Conservation (phyloP, 768 basidiomycete genomes). For the Mycena haematopus region DNA sequence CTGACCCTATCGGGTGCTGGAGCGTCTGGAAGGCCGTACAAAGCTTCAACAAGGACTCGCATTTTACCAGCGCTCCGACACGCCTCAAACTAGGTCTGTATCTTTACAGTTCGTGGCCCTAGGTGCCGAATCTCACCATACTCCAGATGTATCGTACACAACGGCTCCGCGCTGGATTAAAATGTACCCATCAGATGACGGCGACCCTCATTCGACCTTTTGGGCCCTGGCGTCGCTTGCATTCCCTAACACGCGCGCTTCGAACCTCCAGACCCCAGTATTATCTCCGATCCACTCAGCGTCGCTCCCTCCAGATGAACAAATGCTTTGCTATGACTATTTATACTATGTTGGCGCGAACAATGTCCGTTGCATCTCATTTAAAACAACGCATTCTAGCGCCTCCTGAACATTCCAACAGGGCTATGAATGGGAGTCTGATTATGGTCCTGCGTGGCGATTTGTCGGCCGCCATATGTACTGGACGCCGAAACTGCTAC, state of each 20-base stretch:
- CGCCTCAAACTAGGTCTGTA: slow-evolving; percentile 30
- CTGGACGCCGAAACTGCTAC: slow-evolving; percentile 35
- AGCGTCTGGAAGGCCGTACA: slow-evolving; percentile 40
- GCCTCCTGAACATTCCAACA: slow-evolving; percentile 3
- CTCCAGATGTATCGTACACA: slow-evolving; percentile 35
- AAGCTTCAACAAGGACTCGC: slow-evolving; percentile 25
- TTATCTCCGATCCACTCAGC: slow-evolving; percentile 31
- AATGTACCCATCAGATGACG: slow-evolving; percentile 23
- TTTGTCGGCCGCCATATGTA: slow-evolving; percentile 39
- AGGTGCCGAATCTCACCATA: background rate
- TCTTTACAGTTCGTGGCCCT: background rate
- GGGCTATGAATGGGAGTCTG: slow-evolving; percentile 37
- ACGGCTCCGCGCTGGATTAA: slow-evolving; percentile 34
- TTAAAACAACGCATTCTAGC: background rate
- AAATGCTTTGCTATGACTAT: slow-evolving; percentile 36
- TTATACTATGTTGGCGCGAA: slow-evolving; percentile 33
- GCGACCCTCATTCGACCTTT: slow-evolving; percentile 33
- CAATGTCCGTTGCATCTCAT: slow-evolving; percentile 21
- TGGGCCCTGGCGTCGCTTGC: slow-evolving; percentile 36
- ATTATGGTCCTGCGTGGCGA: slow-evolving; percentile 43
- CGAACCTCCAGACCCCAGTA: slow-evolving; percentile 10
- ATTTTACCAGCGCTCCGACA: slow-evolving; percentile 23
- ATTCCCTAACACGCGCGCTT: slow-evolving; percentile 30
- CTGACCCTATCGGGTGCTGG: slow-evolving; percentile 44
- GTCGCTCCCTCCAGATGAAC: slow-evolving; percentile 32